Evolutionary conservation across 768 basidiomycete species (phyloP).

Genomic region (Omphalotus guepiniiformis): DNA sequence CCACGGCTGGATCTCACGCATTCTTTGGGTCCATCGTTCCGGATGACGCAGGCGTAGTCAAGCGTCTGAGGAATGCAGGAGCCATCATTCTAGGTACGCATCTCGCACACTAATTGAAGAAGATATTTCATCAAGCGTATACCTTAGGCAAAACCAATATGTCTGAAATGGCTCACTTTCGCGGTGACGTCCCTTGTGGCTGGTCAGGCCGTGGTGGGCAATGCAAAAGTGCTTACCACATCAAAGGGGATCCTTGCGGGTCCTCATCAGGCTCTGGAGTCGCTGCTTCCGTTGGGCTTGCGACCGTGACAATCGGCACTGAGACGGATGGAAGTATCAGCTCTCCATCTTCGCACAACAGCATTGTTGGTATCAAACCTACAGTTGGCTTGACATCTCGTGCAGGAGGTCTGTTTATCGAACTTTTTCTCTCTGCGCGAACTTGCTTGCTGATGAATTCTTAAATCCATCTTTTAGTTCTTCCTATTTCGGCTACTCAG

Average conservation of each 20-base stretch:
- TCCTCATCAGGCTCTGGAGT: conserved; percentile 41
- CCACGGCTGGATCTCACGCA: conserved; percentile 34
- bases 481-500: conserved; percentile 39
- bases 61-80: conserved; percentile 26
- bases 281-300: conserved; percentile 37
- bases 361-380: conserved; percentile 55
- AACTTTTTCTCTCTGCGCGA: neutral
- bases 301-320: conserved; percentile 26
- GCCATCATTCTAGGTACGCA: conserved; percentile 28
- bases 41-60: conserved; percentile 30
- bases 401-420: conserved; percentile 38
- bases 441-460: neutral
- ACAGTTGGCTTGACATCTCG: conserved; percentile 56
- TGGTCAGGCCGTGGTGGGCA: conserved; percentile 47
- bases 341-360: conserved; percentile 48
- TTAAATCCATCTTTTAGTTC: conserved; percentile 39
- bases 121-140: conserved; percentile 20
- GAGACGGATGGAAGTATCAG: conserved; percentile 54
- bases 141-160: conserved; percentile 36
- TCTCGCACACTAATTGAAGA: neutral
- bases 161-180: conserved; percentile 39
- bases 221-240: conserved; percentile 36
- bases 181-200: conserved; percentile 33
- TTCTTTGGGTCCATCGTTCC: conserved; percentile 30
- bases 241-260: conserved; percentile 35